A percentile compares a stretch with the other conserved stretches of the same genome.
Evolutionary conservation across 2,329 filamentous ascomycete genomes (phyloP).

Genomic region (Curvularia verruculosa): DNA sequence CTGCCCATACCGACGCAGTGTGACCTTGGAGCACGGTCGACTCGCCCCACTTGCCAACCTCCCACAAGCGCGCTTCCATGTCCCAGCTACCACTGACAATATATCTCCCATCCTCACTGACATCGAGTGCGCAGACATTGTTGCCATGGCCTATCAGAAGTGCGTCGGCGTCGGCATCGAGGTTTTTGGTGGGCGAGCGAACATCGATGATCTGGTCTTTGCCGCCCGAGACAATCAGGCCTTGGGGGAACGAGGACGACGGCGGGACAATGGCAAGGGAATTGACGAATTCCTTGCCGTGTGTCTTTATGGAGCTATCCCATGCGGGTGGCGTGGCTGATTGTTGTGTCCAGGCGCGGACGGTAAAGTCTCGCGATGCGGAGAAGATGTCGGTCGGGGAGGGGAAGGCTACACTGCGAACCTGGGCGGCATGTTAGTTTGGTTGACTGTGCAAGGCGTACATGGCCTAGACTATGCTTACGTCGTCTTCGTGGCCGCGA

Average conservation of each 20-base stretch:
- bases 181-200: constrained; percentile 69
- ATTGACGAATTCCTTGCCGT: constrained; percentile 88
- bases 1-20: constrained; percentile 86
- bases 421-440: constrained; percentile 59
- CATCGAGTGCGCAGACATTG: constrained; percentile 88
- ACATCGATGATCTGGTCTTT: constrained; percentile 94
- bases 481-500: constrained; percentile 90
- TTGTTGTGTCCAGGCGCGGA: constrained; percentile 80
- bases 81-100: constrained; percentile 96
- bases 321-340: constrained; percentile 71
- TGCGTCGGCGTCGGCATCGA: constrained; percentile 80
- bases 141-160: constrained; percentile 83
- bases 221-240: constrained; percentile 84
- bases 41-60: constrained; percentile 81
- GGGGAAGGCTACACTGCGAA: constrained; percentile 84
- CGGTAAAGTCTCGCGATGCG: constrained; percentile 88
- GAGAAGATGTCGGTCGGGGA: constrained; percentile 75
- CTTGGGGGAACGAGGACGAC: constrained; percentile 71
- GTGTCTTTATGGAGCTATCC: constrained; percentile 77
- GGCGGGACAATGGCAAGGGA: constrained; percentile 77
- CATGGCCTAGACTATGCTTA: constrained; percentile 50
- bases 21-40: constrained; percentile 76
- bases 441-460: too few relatives aligned
- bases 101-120: constrained; percentile 72
- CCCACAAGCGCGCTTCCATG: constrained; percentile 84